Evolutionary conservation across 2,329 filamentous ascomycete genomes (phyloP).

Genomic region (Chalara sp.): DNA sequence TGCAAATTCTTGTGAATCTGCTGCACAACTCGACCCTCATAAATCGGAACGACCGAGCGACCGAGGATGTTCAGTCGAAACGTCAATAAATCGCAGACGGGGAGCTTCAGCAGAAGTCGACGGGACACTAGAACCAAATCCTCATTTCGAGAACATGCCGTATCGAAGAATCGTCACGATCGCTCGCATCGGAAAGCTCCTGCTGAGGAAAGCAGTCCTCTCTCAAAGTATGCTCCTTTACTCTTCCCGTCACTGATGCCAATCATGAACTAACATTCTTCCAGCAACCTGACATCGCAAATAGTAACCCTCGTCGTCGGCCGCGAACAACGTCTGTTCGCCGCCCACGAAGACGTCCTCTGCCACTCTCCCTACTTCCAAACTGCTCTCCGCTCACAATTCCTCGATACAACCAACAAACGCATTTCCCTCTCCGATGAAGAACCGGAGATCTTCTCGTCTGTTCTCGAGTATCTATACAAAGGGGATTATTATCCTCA

Average conservation of each 20-base stretch:
- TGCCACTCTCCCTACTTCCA: constrained; percentile 74
- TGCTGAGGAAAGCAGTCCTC: constrained; percentile 17
- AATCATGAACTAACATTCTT: neutral
- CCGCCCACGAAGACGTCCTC: constrained; percentile 83
- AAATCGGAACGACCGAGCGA: neutral
- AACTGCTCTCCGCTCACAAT: constrained; percentile 54
- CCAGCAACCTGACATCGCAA: constrained; percentile 52
- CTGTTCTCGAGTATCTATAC: constrained; percentile 74
- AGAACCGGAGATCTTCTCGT: constrained; percentile 85
- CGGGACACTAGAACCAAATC: constrained; percentile 19
- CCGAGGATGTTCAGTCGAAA: constrained; percentile 23
- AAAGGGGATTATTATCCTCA: constrained; percentile 90
- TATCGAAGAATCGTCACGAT: constrained; percentile 27
- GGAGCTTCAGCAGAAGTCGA: constrained; percentile 25
- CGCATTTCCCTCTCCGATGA: constrained; percentile 77
- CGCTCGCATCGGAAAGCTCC: constrained; percentile 20
- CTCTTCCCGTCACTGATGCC: constrained; percentile 10
- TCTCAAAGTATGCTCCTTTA: constrained; percentile 14
- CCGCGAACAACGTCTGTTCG: constrained; percentile 79
- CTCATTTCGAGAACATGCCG: constrained; percentile 28
- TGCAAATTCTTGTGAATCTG: no score
- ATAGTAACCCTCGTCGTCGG: constrained; percentile 79
- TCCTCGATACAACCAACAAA: constrained; percentile 54
- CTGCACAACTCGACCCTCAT: no score
- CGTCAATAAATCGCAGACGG: constrained; percentile 22